phyloP scores from a whole-genome alignment of 805 yeast genomes.

The Candida saitoana region DNA sequence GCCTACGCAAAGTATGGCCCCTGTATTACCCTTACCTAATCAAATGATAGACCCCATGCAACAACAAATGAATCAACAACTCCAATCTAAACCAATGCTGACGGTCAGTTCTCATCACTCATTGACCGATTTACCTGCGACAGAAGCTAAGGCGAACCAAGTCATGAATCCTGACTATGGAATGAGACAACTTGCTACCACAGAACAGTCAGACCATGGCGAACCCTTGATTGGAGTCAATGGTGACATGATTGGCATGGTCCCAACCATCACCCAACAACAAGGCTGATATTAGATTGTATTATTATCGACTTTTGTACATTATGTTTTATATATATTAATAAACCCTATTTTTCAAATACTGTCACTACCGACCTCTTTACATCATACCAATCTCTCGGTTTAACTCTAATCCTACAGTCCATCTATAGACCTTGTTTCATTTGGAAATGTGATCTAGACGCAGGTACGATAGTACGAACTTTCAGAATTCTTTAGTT shows the following conservation, averaged over 20 bases:
- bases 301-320: not conserved
- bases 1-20: slow-evolving; percentile 5
- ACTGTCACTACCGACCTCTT: too few relatives aligned
- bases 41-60: slow-evolving; percentile 5
- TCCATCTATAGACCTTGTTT: too few relatives aligned
- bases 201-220: not conserved
- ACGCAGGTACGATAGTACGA: too few relatives aligned
- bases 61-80: slow-evolving; percentile 2
- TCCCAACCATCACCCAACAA: not conserved
- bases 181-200: not conserved
- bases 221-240: not conserved
- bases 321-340: not conserved
- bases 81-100: slow-evolving; percentile 3
- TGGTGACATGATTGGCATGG: not conserved
- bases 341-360: too few relatives aligned
- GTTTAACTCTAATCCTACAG: too few relatives aligned
- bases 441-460: too few relatives aligned
- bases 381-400: too few relatives aligned
- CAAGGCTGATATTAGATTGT: not conserved
- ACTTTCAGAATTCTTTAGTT: too few relatives aligned
- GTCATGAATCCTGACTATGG: not conserved
- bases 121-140: slow-evolving; percentile 20
- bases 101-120: slow-evolving; percentile 19
- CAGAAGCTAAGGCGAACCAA: slow-evolving; percentile 11
- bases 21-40: slow-evolving; percentile 5